Percentiles rank a stretch among this genome's conserved stretches.
phyloP scores from a whole-genome alignment of 1,284 basidiomycete genomes.

The Tylopilus sp. region DNA sequence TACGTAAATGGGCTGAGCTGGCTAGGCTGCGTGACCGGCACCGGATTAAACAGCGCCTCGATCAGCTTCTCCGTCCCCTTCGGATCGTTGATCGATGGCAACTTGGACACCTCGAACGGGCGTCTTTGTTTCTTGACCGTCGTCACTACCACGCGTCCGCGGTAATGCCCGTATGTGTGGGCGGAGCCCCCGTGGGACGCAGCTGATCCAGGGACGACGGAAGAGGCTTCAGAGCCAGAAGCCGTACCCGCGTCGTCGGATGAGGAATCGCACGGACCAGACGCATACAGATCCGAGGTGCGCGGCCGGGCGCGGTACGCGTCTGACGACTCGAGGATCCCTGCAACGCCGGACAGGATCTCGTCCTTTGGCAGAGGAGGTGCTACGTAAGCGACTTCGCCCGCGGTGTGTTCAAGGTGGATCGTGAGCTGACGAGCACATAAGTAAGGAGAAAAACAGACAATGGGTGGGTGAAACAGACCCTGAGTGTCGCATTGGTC shows the following conservation, averaged over 20 bases:
- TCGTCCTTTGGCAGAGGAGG: slow-evolving; percentile 68
- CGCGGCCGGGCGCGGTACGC: slow-evolving; percentile 50
- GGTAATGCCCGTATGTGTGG: not conserved
- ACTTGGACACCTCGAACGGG: slow-evolving; percentile 44
- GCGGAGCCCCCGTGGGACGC: slow-evolving; percentile 3
- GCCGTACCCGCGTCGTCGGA: slow-evolving; percentile 33
- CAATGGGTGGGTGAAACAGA: too few relatives aligned
- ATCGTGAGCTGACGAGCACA: slow-evolving; percentile 53
- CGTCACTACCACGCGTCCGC: not conserved
- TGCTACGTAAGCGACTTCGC: slow-evolving; percentile 56
- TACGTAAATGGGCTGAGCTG: slow-evolving; percentile 59
- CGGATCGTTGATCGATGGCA: slow-evolving; percentile 52
- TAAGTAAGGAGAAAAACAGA: too few relatives aligned
- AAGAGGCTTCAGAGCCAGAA: slow-evolving; percentile 25
- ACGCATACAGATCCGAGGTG: slow-evolving; percentile 46
- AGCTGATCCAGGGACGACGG: slow-evolving; percentile 18
- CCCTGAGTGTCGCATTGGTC: slow-evolving; percentile 75
- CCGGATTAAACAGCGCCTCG: slow-evolving; percentile 73
- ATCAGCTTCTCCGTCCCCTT: slow-evolving; percentile 67
- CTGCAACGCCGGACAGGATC: slow-evolving; percentile 62
- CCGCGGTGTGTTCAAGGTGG: slow-evolving; percentile 55
- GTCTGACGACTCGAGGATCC: slow-evolving; percentile 53
- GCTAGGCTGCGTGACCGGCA: slow-evolving; percentile 42
- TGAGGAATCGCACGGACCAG: slow-evolving; percentile 30
- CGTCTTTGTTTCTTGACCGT: slow-evolving; percentile 22